A percentile compares a stretch with the other conserved stretches of the same genome.
These are phyloP conservation scores for Myochromella boudieri DNA, from an alignment of 768 basidiomycete species.

Conservation along the genomic window DNA sequence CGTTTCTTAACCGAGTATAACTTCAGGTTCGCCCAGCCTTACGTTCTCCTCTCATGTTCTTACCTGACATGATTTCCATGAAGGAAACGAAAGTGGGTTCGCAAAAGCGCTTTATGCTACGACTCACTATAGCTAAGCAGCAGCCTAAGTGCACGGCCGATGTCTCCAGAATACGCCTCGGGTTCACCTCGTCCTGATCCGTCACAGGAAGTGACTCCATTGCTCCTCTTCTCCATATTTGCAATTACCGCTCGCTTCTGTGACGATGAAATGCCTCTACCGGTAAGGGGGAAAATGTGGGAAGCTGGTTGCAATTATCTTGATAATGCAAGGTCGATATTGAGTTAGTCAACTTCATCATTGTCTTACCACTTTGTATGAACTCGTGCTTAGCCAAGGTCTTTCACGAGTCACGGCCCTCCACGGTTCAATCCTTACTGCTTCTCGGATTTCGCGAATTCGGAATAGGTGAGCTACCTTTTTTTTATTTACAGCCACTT, in stretches of 20 bases:
- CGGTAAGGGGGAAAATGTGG: constrained; percentile 60
- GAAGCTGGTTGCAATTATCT: constrained; percentile 68
- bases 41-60: background rate
- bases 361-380: background rate
- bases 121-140: background rate
- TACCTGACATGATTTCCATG: background rate
- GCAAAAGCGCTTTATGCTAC: background rate
- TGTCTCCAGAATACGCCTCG: constrained; percentile 28
- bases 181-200: constrained; percentile 46
- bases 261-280: constrained; percentile 46
- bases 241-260: constrained; percentile 76
- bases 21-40: constrained; percentile 37
- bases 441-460: constrained; percentile 83
- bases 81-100: constrained; percentile 20
- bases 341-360: constrained; percentile 45
- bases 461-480: constrained; percentile 53
- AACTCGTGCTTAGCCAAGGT: constrained; percentile 65
- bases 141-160: constrained; percentile 13
- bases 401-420: constrained; percentile 65
- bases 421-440: constrained; percentile 79
- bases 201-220: constrained; percentile 62
- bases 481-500: background rate
- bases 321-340: constrained; percentile 56
- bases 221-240: constrained; percentile 80
- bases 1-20: constrained; percentile 68